Conservation (phyloP, 164 flowering plant genomes). For the Annona squamosa region DNA sequence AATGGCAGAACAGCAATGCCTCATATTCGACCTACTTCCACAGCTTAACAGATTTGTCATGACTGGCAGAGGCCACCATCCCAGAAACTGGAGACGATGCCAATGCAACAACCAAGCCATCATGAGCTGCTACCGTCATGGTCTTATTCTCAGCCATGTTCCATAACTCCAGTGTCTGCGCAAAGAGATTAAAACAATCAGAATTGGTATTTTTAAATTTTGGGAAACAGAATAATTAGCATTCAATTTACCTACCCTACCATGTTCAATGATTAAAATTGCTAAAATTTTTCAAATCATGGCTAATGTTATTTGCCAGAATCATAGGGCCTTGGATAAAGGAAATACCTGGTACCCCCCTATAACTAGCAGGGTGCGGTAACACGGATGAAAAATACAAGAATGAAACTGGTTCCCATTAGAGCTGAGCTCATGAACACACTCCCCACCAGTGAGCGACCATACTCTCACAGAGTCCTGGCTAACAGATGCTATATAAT, state of each 20-base stretch:
- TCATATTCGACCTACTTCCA: conserved; percentile 51
- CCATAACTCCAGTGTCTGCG: conserved; percentile 92
- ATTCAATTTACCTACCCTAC: background rate
- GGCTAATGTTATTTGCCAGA: background rate
- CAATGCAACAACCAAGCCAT: conserved; percentile 64
- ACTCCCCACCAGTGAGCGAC: conserved; percentile 46
- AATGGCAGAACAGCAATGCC: background rate
- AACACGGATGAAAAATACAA: conserved; percentile 81
- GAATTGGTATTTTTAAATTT: background rate
- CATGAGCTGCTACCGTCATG: conserved; percentile 80
- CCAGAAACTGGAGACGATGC: conserved; percentile 72
- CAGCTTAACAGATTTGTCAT: conserved; percentile 78
- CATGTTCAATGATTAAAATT: background rate
- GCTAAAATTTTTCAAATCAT: background rate
- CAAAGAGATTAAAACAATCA: background rate
- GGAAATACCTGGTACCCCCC: conserved; percentile 60
- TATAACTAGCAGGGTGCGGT: conserved; percentile 64
- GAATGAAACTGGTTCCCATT: conserved; percentile 80
- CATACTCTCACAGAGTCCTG: conserved; percentile 72
- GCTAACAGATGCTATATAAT: conserved; percentile 75
- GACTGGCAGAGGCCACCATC: conserved; percentile 95
- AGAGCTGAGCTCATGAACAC: conserved; percentile 71
- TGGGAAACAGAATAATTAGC: background rate
- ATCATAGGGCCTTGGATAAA: background rate
- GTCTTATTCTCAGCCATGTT: conserved; percentile 83